Percentiles rank a stretch among this genome's conserved stretches.
phyloP scores from a whole-genome alignment of 768 basidiomycete genomes.

The Tephrocybe sp. region DNA sequence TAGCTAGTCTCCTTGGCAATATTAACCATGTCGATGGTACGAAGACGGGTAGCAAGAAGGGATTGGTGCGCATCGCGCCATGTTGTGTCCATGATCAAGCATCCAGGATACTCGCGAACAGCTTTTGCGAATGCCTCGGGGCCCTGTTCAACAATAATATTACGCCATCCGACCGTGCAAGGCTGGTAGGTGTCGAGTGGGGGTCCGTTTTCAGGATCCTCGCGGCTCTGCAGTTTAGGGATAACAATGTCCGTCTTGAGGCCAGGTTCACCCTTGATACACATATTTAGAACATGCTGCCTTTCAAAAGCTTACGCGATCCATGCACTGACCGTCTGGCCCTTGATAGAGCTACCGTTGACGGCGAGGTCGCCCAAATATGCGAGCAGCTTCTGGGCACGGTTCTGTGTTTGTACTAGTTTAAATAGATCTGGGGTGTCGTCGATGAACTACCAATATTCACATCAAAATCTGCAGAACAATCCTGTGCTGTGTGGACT shows the following conservation, averaged over 20 bases:
- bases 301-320: background rate
- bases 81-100: slow-evolving; percentile 96
- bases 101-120: slow-evolving; percentile 92
- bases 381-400: slow-evolving; percentile 94
- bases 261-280: slow-evolving; percentile 79
- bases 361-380: slow-evolving; percentile 98
- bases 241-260: slow-evolving; percentile 85
- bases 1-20: slow-evolving; percentile 97
- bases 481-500: too few relatives aligned
- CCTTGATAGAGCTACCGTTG: slow-evolving; percentile 97
- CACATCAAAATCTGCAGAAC: too few relatives aligned
- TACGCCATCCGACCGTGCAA: slow-evolving; percentile 92
- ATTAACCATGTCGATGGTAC: slow-evolving; percentile 96
- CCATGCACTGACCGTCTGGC: slow-evolving; percentile 57
- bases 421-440: slow-evolving; percentile 99
- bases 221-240: slow-evolving; percentile 75
- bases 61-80: slow-evolving; percentile 99
- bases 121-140: slow-evolving; percentile 99
- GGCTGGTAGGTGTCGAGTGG: slow-evolving; percentile 79
- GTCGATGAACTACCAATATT: slow-evolving; percentile 90
- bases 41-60: slow-evolving; percentile 90
- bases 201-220: slow-evolving; percentile 65
- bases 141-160: slow-evolving; percentile 96
- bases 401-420: slow-evolving; percentile 95
- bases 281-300: background rate